A percentile compares a stretch with the other conserved stretches of the same genome.
phyloP scores from a whole-genome alignment of 768 basidiomycete species.

The Russula sp. region DNA sequence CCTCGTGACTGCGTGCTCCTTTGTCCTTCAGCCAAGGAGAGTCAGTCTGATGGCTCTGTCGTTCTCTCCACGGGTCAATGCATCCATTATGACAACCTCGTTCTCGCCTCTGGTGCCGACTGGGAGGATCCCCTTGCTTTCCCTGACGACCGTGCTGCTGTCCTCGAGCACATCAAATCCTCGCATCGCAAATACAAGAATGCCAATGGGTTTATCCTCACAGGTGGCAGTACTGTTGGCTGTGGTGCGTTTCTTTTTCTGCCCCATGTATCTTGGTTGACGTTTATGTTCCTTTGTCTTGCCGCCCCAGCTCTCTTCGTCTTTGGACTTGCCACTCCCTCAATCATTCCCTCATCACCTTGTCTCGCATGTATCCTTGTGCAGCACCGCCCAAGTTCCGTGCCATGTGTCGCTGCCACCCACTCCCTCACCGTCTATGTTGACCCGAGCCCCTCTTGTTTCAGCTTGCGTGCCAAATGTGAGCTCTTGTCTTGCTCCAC shows the following conservation, averaged over 20 bases:
- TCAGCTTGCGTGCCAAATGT: too few relatives aligned
- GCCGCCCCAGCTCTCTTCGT: too few relatives aligned
- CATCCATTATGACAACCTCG: conserved; percentile 16
- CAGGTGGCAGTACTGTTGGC: conserved; percentile 35
- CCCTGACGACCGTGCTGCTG: conserved; percentile 30
- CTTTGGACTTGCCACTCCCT: too few relatives aligned
- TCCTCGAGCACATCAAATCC: conserved; percentile 19
- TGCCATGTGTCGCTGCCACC: too few relatives aligned
- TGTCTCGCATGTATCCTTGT: too few relatives aligned
- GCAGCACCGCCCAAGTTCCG: too few relatives aligned
- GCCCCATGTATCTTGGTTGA: not conserved
- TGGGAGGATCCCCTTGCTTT: conserved; percentile 30
- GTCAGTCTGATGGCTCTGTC: conserved; percentile 2
- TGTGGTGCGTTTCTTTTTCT: conserved; percentile 33
- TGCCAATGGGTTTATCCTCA: conserved; percentile 30
- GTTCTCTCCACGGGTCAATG: conserved; percentile 10
- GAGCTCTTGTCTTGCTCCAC: too few relatives aligned
- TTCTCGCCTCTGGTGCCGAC: conserved; percentile 15
- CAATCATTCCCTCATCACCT: too few relatives aligned
- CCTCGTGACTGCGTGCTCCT: conserved; percentile 47
- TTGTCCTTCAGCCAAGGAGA: conserved; percentile 32
- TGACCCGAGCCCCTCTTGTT: too few relatives aligned
- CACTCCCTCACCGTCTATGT: too few relatives aligned
- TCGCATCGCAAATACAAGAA: conserved; percentile 29
- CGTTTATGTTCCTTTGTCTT: not conserved